Evolutionary conservation across 306 rosid genomes (phyloP).

Genomic region (Elaeagnus macrophylla): DNA sequence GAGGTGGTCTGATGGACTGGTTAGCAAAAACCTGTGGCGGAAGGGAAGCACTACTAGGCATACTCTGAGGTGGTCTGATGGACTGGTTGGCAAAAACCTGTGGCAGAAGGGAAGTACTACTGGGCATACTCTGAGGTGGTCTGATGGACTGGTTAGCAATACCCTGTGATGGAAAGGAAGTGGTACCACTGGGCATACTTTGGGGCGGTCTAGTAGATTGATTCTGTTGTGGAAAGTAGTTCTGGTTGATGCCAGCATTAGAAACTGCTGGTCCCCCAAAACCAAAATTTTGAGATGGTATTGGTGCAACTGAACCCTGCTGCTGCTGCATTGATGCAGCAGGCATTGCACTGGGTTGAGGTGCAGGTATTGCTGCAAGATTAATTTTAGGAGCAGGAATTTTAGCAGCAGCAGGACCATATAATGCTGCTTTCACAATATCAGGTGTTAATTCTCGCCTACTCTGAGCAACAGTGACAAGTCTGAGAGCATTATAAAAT

Average conservation of each 20-base stretch:
- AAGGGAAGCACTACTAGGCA: neutral
- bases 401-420: constrained; percentile 83
- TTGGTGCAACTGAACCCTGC: constrained; percentile 39
- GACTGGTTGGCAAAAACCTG: too few species aligned
- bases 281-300: constrained; percentile 50
- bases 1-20: too few species aligned
- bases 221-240: constrained; percentile 50
- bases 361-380: constrained; percentile 42
- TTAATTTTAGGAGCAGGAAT: constrained; percentile 82
- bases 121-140: too few species aligned
- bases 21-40: neutral
- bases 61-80: neutral
- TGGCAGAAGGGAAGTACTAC: neutral
- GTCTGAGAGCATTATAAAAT: constrained; percentile 84
- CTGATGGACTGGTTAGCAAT: neutral
- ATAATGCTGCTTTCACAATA: constrained; percentile 79
- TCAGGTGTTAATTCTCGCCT: constrained; percentile 83
- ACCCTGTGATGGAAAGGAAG: neutral
- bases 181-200: constrained; percentile 11
- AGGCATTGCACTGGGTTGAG: constrained; percentile 33
- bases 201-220: constrained; percentile 58
- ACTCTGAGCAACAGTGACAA: constrained; percentile 93
- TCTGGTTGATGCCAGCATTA: constrained; percentile 42
- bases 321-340: constrained; percentile 34
- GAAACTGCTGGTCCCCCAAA: constrained; percentile 61